phyloP scores from a whole-genome alignment of 306 rosid genomes.

The Malus fusca region DNA sequence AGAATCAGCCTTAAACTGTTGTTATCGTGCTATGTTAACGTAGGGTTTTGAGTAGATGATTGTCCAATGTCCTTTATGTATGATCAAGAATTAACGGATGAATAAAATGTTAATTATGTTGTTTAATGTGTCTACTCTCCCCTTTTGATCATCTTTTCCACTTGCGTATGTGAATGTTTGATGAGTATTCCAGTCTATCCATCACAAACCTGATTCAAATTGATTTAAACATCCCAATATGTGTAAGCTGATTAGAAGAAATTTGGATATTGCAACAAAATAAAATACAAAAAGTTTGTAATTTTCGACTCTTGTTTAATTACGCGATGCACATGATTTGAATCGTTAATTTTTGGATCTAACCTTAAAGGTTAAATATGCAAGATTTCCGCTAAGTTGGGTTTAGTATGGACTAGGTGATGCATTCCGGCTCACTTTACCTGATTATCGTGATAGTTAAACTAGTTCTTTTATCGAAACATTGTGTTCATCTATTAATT shows the following conservation, averaged over 20 bases:
- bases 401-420: neutral
- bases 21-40: neutral
- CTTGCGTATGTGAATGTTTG: neutral
- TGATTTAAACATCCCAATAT: too few species aligned
- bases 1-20: neutral
- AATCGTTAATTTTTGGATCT: too few species aligned
- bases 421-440: neutral
- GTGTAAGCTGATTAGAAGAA: neutral
- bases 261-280: neutral
- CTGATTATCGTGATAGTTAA: neutral
- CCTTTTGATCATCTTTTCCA: neutral
- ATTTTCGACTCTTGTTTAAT: neutral
- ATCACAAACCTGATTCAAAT: neutral
- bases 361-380: too few species aligned
- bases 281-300: neutral
- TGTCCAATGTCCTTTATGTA: neutral
- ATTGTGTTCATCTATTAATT: neutral
- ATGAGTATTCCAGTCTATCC: neutral
- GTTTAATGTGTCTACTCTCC: neutral
- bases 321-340: neutral
- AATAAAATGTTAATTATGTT: too few species aligned
- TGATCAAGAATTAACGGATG: neutral
- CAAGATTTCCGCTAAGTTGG: too few species aligned
- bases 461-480: neutral
- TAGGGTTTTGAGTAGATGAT: neutral